Evolutionary conservation across 2,329 filamentous ascomycete species (phyloP).

Genomic region (Incumbomyces lentus): DNA sequence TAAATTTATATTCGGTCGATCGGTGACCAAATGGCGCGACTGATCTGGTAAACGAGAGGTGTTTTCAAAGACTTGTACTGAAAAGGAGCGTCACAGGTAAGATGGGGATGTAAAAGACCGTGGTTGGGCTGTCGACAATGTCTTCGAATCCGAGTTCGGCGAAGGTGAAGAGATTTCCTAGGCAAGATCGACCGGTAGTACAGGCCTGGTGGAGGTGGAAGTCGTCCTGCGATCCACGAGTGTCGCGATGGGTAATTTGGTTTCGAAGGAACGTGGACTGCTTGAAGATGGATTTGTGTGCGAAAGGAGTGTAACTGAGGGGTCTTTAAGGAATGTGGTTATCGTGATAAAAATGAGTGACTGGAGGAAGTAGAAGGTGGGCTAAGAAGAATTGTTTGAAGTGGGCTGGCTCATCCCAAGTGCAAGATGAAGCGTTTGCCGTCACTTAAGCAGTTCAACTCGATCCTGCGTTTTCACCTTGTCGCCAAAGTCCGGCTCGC

Average conservation of each 20-base stretch:
- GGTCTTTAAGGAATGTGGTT: neutral
- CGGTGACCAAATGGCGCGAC: neutral
- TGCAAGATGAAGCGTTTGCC: neutral
- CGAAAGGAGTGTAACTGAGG: neutral
- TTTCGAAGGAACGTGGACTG: no score
- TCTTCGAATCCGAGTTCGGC: no score
- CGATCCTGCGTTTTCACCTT: neutral
- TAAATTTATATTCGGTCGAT: no score
- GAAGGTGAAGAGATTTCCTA: no score
- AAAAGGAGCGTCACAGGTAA: no score
- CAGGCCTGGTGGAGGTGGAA: neutral
- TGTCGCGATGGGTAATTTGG: no score
- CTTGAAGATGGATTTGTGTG: neutral
- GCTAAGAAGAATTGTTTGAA: conserved; percentile 2
- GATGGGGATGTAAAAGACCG: no score
- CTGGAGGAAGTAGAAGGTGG: neutral
- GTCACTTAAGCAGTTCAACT: neutral
- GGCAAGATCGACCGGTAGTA: no score
- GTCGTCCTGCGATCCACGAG: neutral
- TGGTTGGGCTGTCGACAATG: no score
- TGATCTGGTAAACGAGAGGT: neutral
- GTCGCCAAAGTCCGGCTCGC: neutral
- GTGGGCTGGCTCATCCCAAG: conserved; percentile 3
- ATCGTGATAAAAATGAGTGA: conserved; percentile 1
- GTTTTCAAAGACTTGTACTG: no score